phyloP scores from a whole-genome alignment of 1,139 yeast genomes.

The Geotrichum citri-aurantii region DNA sequence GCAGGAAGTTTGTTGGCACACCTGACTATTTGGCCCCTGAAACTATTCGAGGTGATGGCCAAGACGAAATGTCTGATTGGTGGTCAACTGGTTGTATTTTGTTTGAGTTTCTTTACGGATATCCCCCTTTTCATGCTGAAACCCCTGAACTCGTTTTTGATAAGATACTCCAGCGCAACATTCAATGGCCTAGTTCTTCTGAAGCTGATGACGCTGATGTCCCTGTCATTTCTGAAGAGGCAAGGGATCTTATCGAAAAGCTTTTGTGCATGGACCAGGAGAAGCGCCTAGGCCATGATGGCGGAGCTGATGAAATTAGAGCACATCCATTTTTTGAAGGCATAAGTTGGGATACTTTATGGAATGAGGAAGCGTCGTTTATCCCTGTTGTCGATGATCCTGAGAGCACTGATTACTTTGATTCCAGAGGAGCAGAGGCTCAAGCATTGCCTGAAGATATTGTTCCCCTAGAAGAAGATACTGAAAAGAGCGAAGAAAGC shows the following conservation, averaged over 20 bases:
- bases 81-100: constrained; percentile 97
- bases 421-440: constrained; percentile 70
- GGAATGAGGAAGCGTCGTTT: constrained; percentile 73
- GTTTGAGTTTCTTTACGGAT: constrained; percentile 88
- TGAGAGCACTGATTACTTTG: constrained; percentile 88
- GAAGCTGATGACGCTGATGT: constrained; percentile 36
- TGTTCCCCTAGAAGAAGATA: constrained; percentile 26
- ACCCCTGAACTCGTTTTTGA: constrained; percentile 78
- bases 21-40: constrained; percentile 98
- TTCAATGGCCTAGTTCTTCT: constrained; percentile 83
- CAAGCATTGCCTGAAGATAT: constrained; percentile 28
- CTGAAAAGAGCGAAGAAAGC: constrained; percentile 14
- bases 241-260: constrained; percentile 64
- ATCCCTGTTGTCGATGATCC: constrained; percentile 77
- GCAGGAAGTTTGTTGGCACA: constrained; percentile 79
- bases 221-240: constrained; percentile 53
- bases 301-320: constrained; percentile 67
- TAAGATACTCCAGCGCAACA: constrained; percentile 64
- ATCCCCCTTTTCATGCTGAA: constrained; percentile 88
- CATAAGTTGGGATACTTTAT: constrained; percentile 70
- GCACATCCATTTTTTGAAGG: constrained; percentile 68
- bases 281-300: constrained; percentile 65
- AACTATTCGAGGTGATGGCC: constrained; percentile 79
- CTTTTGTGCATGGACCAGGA: constrained; percentile 60
- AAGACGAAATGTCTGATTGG: constrained; percentile 91